These are phyloP conservation scores for Dacryopinax spathularia DNA, from an alignment of 768 basidiomycete genomes.

Conservation along the genomic window DNA sequence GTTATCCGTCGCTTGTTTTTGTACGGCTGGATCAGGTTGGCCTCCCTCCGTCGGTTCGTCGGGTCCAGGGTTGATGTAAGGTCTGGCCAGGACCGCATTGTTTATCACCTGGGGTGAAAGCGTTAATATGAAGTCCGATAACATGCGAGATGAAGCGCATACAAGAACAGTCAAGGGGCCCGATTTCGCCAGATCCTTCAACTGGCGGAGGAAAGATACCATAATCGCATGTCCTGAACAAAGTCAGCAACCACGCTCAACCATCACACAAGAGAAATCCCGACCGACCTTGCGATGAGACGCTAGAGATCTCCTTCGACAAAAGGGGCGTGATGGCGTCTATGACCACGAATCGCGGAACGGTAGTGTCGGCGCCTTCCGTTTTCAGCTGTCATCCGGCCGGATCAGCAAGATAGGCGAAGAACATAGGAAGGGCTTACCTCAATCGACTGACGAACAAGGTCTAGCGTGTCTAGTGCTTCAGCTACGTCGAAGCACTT, in stretches of 20 bases:
- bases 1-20: too few species aligned
- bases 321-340: conserved; percentile 53
- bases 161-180: conserved; percentile 42
- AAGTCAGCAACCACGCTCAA: neutral
- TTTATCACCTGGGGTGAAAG: conserved; percentile 42
- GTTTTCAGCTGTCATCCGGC: neutral
- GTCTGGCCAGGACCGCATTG: conserved; percentile 29
- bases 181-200: conserved; percentile 36
- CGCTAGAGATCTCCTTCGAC: conserved; percentile 45
- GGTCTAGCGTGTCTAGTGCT: conserved; percentile 38
- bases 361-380: conserved; percentile 10
- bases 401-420: neutral
- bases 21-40: too few species aligned
- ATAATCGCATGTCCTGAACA: conserved; percentile 49
- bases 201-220: conserved; percentile 53
- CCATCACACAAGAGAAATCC: neutral
- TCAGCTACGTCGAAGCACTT: conserved; percentile 44
- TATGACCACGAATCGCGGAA: conserved; percentile 40
- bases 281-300: conserved; percentile 43
- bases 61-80: too few species aligned
- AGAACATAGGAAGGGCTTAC: conserved; percentile 15
- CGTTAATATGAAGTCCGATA: neutral
- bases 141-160: conserved; percentile 16
- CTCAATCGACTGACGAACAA: conserved; percentile 23
- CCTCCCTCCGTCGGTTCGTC: too few species aligned